These are phyloP conservation scores for Pistacia atlantica DNA, from an alignment of 345 rosid species.

Conservation along the genomic window DNA sequence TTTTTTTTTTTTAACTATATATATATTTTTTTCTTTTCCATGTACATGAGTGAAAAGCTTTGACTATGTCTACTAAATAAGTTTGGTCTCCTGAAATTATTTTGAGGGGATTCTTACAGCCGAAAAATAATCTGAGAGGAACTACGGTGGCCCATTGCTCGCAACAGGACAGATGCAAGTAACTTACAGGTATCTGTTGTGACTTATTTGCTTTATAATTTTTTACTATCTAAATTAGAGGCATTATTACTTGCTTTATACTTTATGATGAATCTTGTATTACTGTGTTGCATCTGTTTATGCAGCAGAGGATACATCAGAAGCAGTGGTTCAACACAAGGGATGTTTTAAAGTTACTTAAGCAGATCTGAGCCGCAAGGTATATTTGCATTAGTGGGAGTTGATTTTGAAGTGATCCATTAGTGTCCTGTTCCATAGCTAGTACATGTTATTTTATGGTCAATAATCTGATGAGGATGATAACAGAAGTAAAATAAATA, in stretches of 20 bases:
- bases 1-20: background rate
- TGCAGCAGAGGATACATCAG: slow-evolving; percentile 74
- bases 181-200: slow-evolving; percentile 46
- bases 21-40: slow-evolving; percentile 13
- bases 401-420: background rate
- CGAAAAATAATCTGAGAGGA: slow-evolving; percentile 62
- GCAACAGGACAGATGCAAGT: slow-evolving; percentile 65
- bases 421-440: background rate
- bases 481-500: background rate
- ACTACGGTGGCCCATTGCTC: slow-evolving; percentile 76
- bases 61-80: slow-evolving; percentile 21
- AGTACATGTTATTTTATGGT: background rate
- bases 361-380: slow-evolving; percentile 83
- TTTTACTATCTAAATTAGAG: slow-evolving; percentile 1
- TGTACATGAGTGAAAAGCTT: slow-evolving; percentile 18
- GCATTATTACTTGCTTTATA: slow-evolving; percentile 11
- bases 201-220: slow-evolving; percentile 17
- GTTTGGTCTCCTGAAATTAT: slow-evolving; percentile 20
- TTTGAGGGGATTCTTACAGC: slow-evolving; percentile 65
- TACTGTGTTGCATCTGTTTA: slow-evolving; percentile 6
- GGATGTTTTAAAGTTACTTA: slow-evolving; percentile 93
- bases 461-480: background rate
- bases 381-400: slow-evolving; percentile 26
- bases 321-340: slow-evolving; percentile 73
- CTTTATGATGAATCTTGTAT: background rate